Percentiles rank a stretch among this genome's conserved stretches.
Evolutionary conservation across 352 stramenopile species (phyloP).

Genomic region (Stephanocyclus meneghinianus): DNA sequence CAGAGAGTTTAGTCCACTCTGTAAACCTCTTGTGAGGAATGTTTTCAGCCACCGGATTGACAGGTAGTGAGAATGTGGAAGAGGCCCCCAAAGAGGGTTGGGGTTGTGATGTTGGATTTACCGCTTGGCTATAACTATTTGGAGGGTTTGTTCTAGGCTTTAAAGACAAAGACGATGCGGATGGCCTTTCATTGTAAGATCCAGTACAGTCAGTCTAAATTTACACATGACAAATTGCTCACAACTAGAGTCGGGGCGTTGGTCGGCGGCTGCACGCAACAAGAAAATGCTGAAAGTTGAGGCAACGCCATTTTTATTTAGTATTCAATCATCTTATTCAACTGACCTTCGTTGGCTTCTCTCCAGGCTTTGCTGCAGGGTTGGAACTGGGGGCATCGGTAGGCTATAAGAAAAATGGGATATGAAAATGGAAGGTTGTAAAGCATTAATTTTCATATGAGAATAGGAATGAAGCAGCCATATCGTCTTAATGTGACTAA

Average conservation of each 20-base stretch:
- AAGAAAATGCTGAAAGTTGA: no score
- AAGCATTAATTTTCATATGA: not conserved
- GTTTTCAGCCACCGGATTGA: slow-evolving; percentile 13
- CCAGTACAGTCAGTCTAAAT: no score
- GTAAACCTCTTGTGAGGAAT: slow-evolving; percentile 31
- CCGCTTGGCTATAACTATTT: not conserved
- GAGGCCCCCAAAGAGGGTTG: not conserved
- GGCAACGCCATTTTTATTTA: no score
- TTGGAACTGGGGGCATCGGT: not conserved
- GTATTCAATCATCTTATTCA: no score
- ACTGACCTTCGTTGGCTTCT: not conserved
- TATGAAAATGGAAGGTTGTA: no score
- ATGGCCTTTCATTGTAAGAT: no score
- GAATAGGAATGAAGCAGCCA: not conserved
- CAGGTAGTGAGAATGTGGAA: not conserved
- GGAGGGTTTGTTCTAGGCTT: not conserved
- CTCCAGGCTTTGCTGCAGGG: not conserved
- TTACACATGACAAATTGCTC: no score
- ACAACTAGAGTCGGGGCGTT: no score
- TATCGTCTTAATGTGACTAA: not conserved
- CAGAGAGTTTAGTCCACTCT: slow-evolving; percentile 24
- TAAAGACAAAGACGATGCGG: not conserved
- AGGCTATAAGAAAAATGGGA: not conserved
- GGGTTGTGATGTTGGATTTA: slow-evolving; percentile 1
- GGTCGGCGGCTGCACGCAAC: no score